Conservation (phyloP, 345 rosid genomes). For the Balakata baccata region DNA sequence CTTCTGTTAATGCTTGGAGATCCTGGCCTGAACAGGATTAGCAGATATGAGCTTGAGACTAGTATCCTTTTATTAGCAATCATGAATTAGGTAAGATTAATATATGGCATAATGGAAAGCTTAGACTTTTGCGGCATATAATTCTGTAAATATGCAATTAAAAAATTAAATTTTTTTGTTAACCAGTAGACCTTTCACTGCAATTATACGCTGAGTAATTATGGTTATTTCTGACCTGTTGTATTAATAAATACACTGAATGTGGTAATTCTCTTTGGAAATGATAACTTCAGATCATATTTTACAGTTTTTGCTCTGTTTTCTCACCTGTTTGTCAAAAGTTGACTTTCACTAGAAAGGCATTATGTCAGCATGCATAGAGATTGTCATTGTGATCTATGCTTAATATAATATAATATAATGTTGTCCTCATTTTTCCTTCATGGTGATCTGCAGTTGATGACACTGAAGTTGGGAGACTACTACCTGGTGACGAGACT, state of each 20-base stretch:
- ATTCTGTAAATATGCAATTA: no score
- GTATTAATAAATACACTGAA: not conserved
- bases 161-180: no score
- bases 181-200: not conserved
- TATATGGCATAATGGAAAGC: not conserved
- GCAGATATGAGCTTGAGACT: not conserved
- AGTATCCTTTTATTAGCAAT: not conserved
- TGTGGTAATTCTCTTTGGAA: not conserved
- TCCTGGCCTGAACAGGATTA: not conserved
- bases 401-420: no score
- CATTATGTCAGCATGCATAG: slow-evolving; percentile 2
- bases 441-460: slow-evolving; percentile 38
- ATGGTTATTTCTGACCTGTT: not conserved
- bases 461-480: slow-evolving; percentile 29
- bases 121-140: no score
- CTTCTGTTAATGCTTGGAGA: not conserved
- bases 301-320: not conserved
- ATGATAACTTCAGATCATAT: not conserved
- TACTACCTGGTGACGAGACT: slow-evolving; percentile 45
- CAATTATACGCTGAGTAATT: not conserved
- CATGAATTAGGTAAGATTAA: not conserved
- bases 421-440: not conserved
- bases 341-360: not conserved
- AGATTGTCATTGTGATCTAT: no score
- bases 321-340: not conserved